Conservation (phyloP, 768 basidiomycete species). For the Hericium rajendrae region DNA sequence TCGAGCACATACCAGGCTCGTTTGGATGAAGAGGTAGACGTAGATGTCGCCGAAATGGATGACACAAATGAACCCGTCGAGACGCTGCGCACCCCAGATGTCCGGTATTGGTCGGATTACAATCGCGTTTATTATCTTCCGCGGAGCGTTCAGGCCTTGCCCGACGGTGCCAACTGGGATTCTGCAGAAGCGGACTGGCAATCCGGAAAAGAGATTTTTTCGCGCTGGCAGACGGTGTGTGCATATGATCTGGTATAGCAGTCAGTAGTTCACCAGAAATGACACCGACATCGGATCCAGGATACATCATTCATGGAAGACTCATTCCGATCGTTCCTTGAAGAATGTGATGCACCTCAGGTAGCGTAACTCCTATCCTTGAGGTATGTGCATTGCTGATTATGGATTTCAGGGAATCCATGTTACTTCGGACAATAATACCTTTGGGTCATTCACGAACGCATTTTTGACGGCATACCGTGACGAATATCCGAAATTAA, state of each 20-base stretch:
- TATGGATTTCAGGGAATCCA: conserved; percentile 49
- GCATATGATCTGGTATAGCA: no score
- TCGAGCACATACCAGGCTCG: conserved; percentile 46
- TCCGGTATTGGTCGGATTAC: conserved; percentile 65
- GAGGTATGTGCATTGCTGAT: not conserved
- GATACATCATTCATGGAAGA: conserved; percentile 60
- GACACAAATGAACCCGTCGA: not conserved
- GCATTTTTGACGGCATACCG: conserved; percentile 50
- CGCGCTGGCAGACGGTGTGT: conserved; percentile 45
- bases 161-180: conserved; percentile 50
- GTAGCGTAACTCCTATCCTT: conserved; percentile 23
- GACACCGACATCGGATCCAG: conserved; percentile 24
- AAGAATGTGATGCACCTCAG: conserved; percentile 71
- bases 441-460: conserved; percentile 57
- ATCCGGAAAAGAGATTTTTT: conserved; percentile 40
- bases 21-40: conserved; percentile 24
- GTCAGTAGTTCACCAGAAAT: not conserved
- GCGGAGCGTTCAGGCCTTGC: conserved; percentile 53
- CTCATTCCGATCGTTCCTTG: conserved; percentile 53
- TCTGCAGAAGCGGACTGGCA: conserved; percentile 46
- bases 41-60: conserved; percentile 5
- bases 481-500: conserved; percentile 61
- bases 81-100: conserved; percentile 16
- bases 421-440: conserved; percentile 47
- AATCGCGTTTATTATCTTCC: conserved; percentile 56